Evolutionary conservation across 768 basidiomycete genomes (phyloP), one percentile per base, ranked within the genome.

Genomic region (Tulasnella calospora): DNA sequence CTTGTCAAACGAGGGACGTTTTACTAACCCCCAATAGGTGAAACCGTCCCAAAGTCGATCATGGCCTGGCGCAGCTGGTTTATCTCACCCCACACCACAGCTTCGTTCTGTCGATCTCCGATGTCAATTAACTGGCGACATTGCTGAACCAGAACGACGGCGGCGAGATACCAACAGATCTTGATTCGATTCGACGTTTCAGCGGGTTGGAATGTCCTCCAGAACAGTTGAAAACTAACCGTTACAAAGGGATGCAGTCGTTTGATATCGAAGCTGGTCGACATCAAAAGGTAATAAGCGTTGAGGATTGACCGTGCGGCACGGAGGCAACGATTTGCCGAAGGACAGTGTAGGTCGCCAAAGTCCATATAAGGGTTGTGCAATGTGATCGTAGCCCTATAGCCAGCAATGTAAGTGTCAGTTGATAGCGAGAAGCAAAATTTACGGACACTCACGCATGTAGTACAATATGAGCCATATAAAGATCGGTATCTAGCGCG

Each of bases 101-200:
- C 89, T 83, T 95, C 94, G 80, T 89, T 86, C 72, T 89, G 89
- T 19, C 86, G 86, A 84, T 95, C 93, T n/a, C 91, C 90, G 70
- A 89, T 89, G 83, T 94, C 92, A 79, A 95, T 94, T 82, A 91
- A 92, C 82, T 93, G 90, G 82, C 93, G 94, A 88, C 94, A 95
- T 51, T 93, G 86, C 81, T 95, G 93, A 71, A 95, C 90, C 82
- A 94, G 91, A 5, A 95, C 92, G 6, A 93, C 93, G 17, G 94
- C 94, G 9, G 94, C 94, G 21, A 95, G 89, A 84, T 95, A 95
- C 94, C 94, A 95, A 83, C 93, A 94, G 70, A 95, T 94, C 80
- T 81, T 27, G 19, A 69, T 17, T 15, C 19, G 35, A n/a, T 51
- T 8, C 17, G 38, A 74, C 19, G 3, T 33, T 2, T 21, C 23